Base-by-base conservation (phyloP, 805 yeast genomes). In the Myxozyma monticola region DNA sequence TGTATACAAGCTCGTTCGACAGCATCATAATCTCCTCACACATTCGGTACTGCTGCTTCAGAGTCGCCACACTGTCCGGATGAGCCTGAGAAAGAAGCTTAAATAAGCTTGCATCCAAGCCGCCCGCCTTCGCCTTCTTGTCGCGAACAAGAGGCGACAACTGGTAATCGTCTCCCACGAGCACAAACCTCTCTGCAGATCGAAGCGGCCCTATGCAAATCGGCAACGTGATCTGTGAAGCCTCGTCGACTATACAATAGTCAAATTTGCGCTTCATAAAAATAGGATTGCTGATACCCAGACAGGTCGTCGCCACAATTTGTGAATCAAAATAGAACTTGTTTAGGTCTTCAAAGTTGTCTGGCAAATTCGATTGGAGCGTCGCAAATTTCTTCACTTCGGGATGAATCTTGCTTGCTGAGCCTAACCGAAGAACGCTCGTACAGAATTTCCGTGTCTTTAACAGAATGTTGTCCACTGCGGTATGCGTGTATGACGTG, bases 111-210 rank as follows among this genome's bases (percentile, higher is more conserved):
- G 75, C 76, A 31, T 85, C 85, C 8, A 93, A 69, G 0, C 89
- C 90, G 0, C 77, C 80, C 10, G 60, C 59, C 46, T 75, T 75
- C 0, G 97, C 96, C 17, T 76, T 77, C 0, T 82, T 77, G 60
- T 80, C 80, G 22, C 78, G 75, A 0, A 93, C 89, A 43, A 93
- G 71, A 0, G 99, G 99, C 2, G 97, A 95, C 22, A 93, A 72
- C 66, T 93, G 99, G 57, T 78, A 80, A 66, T 93, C 98, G 65
- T 93, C 99, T 8, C 99, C 99, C n/a, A 93, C 97, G 53, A 93
- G 74, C 1, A 93, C 76, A 65, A 91, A 93, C 66, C 78, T 85
- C 38, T 84, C 83, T 29, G 89, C 83, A 57, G 77, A 79, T 28
- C 89, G 68, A 40, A 93, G 66, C 0, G 99, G 98, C 0, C 98